Evolutionary conservation across 2,329 filamentous ascomycete species (phyloP).

Genomic region (Fusarium bactridioides): DNA sequence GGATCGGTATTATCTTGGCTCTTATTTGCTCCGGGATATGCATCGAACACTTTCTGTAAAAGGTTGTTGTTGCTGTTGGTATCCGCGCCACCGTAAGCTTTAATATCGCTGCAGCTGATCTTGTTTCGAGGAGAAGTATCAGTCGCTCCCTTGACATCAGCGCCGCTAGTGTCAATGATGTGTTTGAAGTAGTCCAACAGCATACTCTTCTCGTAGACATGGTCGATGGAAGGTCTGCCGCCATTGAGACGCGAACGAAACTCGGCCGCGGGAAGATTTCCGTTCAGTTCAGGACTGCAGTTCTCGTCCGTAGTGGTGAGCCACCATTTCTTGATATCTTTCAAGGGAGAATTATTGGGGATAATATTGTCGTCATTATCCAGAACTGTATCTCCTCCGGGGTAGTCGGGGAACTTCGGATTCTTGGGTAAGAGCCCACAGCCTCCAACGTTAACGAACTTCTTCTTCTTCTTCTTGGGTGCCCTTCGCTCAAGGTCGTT

Average conservation of each 20-base stretch:
- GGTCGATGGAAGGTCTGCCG: not conserved
- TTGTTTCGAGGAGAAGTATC: not conserved
- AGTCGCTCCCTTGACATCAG: not conserved
- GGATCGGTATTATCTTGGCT: accelerated
- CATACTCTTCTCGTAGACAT: constrained; percentile 25
- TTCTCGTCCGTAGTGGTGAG: too few relatives aligned
- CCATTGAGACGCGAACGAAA: not conserved
- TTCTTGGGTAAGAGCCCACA: too few relatives aligned
- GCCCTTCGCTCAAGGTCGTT: too few relatives aligned
- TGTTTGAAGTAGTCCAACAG: not conserved
- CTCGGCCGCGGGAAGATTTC: too few relatives aligned
- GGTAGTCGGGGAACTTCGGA: too few relatives aligned
- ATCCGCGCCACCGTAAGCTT: not conserved
- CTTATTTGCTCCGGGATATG: not conserved
- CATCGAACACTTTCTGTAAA: not conserved
- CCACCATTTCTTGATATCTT: too few relatives aligned
- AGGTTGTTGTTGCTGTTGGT: not conserved
- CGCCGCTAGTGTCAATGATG: not conserved
- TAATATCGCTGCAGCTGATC: constrained; percentile 15
- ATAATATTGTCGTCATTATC: too few relatives aligned
- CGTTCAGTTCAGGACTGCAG: too few relatives aligned
- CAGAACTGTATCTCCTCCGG: too few relatives aligned
- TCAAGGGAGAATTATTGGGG: too few relatives aligned
- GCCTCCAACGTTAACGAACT: too few relatives aligned
- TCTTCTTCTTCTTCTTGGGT: too few relatives aligned